Conservation (phyloP, 257 asterid species). For the Solanum corneliomulleri region DNA sequence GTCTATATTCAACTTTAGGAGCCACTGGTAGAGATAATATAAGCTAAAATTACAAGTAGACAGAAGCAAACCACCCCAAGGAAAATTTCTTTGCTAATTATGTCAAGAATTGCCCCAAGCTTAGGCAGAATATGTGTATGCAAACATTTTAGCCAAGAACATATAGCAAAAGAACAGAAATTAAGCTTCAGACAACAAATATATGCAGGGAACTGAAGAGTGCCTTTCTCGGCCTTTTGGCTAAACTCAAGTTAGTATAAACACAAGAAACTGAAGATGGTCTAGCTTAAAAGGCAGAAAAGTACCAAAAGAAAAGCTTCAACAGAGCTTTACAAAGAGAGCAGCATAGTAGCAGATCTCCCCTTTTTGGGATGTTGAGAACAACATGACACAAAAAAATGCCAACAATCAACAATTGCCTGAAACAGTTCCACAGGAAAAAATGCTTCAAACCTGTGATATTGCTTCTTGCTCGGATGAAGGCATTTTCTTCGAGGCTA, state of each 20-base stretch:
- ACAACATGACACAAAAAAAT: not conserved
- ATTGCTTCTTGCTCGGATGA: constrained; percentile 92
- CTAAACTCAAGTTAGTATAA: constrained; percentile 8
- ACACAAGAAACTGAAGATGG: not conserved
- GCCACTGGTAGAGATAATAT: not conserved
- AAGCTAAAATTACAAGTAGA: not conserved
- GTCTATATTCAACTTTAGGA: not conserved
- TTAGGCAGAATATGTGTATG: not conserved
- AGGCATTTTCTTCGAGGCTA: constrained; percentile 83
- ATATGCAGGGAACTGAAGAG: not conserved
- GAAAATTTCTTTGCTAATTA: not conserved
- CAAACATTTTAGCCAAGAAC: not conserved
- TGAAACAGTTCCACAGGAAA: constrained; percentile 41
- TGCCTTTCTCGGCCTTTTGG: constrained; percentile 11
- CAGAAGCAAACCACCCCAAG: not conserved
- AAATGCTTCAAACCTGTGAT: constrained; percentile 58
- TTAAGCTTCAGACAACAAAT: not conserved
- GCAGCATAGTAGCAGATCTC: not conserved
- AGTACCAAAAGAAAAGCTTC: not conserved
- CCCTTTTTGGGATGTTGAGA: not conserved
- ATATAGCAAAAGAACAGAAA: not conserved
- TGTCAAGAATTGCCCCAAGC: not conserved
- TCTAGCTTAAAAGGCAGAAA: not conserved
- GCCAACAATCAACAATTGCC: not conserved
- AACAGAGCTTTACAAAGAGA: not conserved